Evolutionary conservation across 768 basidiomycete species (phyloP), one percentile per base, ranked within the genome.

Genomic region (Tylopilus cervinicoccineus): DNA sequence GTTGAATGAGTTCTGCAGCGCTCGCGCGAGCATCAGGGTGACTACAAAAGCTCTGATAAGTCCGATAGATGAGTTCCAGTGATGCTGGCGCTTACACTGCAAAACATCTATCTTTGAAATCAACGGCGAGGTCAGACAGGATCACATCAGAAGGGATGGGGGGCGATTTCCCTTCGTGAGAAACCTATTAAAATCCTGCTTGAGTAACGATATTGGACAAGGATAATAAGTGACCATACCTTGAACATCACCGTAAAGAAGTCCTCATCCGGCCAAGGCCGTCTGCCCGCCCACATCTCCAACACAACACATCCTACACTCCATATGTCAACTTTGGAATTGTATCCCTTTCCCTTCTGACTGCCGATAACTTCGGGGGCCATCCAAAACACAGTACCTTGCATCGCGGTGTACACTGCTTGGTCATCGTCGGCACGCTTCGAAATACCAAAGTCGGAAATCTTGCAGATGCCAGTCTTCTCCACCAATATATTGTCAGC

Each of bases 351-450:
- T 22, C 65, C 64, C 66, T 85, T 84, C 65, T 87, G 81, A 29
- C 88, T 84, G 53, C 92, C 85, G 51, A 93, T 80, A 45, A 96
- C 91, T 71, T 93, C 94, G 0, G 94, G 94, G 10, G 94, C 94
- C 95, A 98, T 97, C 95, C 96, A 99, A 66, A 96, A 98, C 29
- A 98, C 88, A 17, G 94, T 94, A 22, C 96, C 96, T 65, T 93
- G 89, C 92, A 99, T 93, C 19, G 90, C 88, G 2, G 93, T 95
- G 54, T 81, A 84, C 42, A 88, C 88, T 44, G 83, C 78, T 54
- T 88, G 83, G 43, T 88, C 79, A 52, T 96, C 92, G 53, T 88
- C 92, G 53, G 84, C 93, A 52, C 90, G 80, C 70, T 97, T 98
- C n/a, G 93, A 95, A 48, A 98, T 97, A 34, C 96, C 96, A 62